phyloP scores from a whole-genome alignment of 257 asterid species.

The Cordia subcordata region DNA sequence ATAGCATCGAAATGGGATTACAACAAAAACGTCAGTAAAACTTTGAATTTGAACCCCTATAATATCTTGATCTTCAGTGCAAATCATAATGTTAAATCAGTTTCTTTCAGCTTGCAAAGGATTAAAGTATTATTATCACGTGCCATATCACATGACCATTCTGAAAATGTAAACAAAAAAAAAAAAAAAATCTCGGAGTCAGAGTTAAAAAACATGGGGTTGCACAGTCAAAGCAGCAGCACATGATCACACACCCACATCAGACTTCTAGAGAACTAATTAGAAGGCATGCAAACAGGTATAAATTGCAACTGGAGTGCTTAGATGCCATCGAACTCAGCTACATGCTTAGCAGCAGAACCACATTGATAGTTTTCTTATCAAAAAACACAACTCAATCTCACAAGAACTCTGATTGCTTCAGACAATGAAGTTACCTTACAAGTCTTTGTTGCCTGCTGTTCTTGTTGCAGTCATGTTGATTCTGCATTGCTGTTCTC shows the following conservation, averaged over 20 bases:
- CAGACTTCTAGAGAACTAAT: background rate
- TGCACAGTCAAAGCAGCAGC: slow-evolving; percentile 3
- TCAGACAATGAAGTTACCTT: background rate
- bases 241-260: background rate
- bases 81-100: background rate
- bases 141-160: slow-evolving; percentile 5
- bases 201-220: slow-evolving; percentile 1
- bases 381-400: background rate
- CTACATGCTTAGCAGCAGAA: background rate
- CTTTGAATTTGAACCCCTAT: background rate
- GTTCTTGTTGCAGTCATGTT: background rate
- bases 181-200: background rate
- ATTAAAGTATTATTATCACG: slow-evolving; percentile 2
- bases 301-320: background rate
- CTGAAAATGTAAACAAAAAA: background rate
- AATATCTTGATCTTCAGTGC: background rate
- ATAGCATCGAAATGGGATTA: background rate
- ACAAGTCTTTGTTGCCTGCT: background rate
- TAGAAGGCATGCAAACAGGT: background rate
- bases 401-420: background rate
- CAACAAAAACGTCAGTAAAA: background rate
- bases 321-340: background rate
- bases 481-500: background rate
- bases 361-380: background rate
- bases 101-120: background rate